Conservation (phyloP, 371 early-diverging fungal genomes). For the Actinomortierella wolfii region DNA sequence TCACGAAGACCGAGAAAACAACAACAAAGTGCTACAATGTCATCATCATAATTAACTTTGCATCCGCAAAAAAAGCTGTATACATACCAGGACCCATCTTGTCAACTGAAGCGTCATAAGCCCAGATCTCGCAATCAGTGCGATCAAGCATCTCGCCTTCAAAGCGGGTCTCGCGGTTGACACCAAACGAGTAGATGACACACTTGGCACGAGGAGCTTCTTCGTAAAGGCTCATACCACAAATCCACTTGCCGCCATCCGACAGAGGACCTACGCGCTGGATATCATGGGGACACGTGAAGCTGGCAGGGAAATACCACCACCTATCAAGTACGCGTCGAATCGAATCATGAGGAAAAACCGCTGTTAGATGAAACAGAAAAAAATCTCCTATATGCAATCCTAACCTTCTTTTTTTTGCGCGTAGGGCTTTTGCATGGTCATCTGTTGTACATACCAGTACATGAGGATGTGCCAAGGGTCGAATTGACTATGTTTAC, state of each 20-base stretch:
- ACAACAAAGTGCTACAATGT: too few species aligned
- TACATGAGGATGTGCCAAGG: neutral
- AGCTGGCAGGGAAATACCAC: constrained; percentile 8
- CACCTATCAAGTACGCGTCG: too few species aligned
- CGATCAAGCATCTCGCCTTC: constrained; percentile 8
- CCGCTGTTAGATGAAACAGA: too few species aligned
- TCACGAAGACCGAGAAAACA: too few species aligned
- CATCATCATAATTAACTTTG: too few species aligned
- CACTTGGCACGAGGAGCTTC: neutral
- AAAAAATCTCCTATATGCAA: too few species aligned
- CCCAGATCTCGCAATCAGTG: constrained; percentile 6
- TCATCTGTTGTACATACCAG: too few species aligned
- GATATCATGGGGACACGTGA: constrained; percentile 3
- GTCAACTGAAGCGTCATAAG: neutral
- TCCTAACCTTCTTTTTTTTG: too few species aligned
- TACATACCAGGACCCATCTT: neutral
- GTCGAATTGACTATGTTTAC: neutral
- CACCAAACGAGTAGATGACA: constrained; percentile 5
- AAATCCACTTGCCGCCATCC: constrained; percentile 7
- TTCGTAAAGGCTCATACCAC: constrained; percentile 5
- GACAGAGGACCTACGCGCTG: constrained; percentile 4
- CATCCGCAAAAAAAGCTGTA: too few species aligned
- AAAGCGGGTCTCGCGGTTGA: constrained; percentile 1
- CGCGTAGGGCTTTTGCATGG: too few species aligned
- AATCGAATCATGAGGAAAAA: too few species aligned